Base-by-base conservation (phyloP, 805 yeast genomes). In the Saccharomycopsis babjevae region DNA sequence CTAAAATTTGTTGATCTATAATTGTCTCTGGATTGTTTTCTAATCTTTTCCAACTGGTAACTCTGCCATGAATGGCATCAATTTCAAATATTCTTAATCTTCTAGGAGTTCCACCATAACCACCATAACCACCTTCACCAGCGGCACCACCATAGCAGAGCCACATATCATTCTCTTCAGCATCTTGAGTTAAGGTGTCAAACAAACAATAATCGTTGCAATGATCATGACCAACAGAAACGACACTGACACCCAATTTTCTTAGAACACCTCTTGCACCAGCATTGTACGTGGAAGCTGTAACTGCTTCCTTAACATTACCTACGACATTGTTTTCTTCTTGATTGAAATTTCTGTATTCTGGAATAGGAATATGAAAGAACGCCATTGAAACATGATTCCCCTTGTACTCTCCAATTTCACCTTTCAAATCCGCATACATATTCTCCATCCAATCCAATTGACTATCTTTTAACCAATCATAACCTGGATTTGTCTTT, bases 91-190 rank as follows among this genome's bases (percentile, higher is more conserved):
- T 67, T 57, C 99, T 77, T 54, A 90, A 68, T 60, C 97, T 79
- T 67, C 99, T 81, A n/a, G 86, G 77, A 38, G 86, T 89, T 1
- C 92, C 93, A 1, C 91, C 93, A 68, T 91, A 90, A 0, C 97
- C 97, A 8, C 87, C 97, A 70, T 94, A 94, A 0, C 97, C 98
- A 46, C 98, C 99, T 73, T 89, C 96, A 16, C 98, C 99, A 5
- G 82, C 79, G 0, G 85, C 96, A 30, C 99, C 99, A 3, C 97
- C 99, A 69, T 90, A 91, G 69, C 99, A 94, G 39, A 94, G 74
- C 96, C 96, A 89, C 38, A 86, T 72, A 60, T 74, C 73, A 67
- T 77, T 71, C 36, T 63, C 58, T 1, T 69, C 67, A n/a, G 74
- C 70, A 30, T 64, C 61, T 11, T 34, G 54, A 52, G 69, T 65